Evolutionary conservation across 495 filamentous ascomycete genomes (phyloP).

Genomic region (Hypomontagnella submonticulosa): DNA sequence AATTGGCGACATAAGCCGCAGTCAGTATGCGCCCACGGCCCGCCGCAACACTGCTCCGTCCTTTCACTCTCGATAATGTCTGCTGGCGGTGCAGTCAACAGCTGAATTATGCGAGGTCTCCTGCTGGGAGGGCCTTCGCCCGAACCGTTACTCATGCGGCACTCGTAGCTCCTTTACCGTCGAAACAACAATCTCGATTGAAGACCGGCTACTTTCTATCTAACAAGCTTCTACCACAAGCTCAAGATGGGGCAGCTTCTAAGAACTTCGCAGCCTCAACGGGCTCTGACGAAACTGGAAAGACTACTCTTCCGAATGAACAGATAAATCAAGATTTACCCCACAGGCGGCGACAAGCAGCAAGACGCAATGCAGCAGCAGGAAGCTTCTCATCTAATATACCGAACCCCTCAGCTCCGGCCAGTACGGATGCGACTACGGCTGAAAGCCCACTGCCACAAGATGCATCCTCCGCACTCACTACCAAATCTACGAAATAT

Average conservation of each 20-base stretch:
- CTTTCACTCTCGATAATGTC: conserved; percentile 41
- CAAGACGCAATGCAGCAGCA: conserved; percentile 42
- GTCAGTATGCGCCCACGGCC: conserved; percentile 50
- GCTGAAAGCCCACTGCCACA: conserved; percentile 64
- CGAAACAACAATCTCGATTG: conserved; percentile 36
- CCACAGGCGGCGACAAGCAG: conserved; percentile 56
- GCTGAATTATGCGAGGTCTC: conserved; percentile 17
- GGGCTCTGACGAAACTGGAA: background rate
- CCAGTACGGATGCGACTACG: conserved; percentile 4
- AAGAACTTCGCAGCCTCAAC: conserved; percentile 24
- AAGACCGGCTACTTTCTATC: conserved; percentile 56
- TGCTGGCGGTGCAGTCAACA: conserved; percentile 47
- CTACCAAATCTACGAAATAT: conserved; percentile 75
- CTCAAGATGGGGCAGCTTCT: conserved; percentile 22
- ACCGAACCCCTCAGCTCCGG: conserved; percentile 3
- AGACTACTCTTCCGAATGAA: conserved; percentile 3
- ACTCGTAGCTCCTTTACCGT: conserved; percentile 10
- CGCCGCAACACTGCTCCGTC: conserved; percentile 46
- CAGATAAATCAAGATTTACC: conserved; percentile 46
- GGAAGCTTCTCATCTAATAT: background rate
- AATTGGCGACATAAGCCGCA: conserved; percentile 46
- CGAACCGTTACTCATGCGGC: conserved; percentile 8
- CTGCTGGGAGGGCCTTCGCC: conserved; percentile 13
- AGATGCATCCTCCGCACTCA: conserved; percentile 85
- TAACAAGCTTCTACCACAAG: conserved; percentile 50